Conservation (phyloP, 495 filamentous ascomycete species). For the Lasiosphaeria miniovina region DNA sequence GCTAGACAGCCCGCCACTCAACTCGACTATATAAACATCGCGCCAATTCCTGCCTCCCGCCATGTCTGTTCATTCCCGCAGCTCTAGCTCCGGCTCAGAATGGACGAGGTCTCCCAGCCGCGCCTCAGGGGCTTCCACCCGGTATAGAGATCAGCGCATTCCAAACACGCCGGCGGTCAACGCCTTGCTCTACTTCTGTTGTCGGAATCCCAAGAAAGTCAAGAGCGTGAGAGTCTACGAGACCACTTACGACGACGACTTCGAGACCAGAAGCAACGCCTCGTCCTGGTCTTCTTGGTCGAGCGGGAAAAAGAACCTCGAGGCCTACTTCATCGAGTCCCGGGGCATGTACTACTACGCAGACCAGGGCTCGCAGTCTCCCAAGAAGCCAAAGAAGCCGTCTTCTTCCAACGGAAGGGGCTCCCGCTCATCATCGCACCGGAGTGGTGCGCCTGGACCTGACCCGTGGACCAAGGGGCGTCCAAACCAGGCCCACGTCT, state of each 20-base stretch:
- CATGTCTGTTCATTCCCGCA: slow-evolving; percentile 11
- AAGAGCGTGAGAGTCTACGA: slow-evolving; percentile 25
- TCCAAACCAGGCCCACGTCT: slow-evolving; percentile 3
- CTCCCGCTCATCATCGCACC: slow-evolving; percentile 7
- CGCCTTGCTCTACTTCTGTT: slow-evolving; percentile 23
- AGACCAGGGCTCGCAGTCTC: slow-evolving; percentile 4
- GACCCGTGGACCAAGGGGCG: slow-evolving; percentile 8
- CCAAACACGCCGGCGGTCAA: slow-evolving; percentile 24
- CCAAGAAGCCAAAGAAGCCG: slow-evolving; percentile 2
- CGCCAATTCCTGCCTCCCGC: not conserved
- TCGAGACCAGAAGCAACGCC: slow-evolving; percentile 21
- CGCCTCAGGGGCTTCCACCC: slow-evolving; percentile 9
- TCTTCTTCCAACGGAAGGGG: not conserved
- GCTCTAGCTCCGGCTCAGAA: slow-evolving; percentile 1
- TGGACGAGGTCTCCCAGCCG: slow-evolving; percentile 9
- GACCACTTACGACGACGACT: slow-evolving; percentile 19
- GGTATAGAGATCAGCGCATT: slow-evolving; percentile 14
- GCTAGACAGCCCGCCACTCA: no score
- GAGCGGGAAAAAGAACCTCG: slow-evolving; percentile 8
- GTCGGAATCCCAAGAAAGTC: slow-evolving; percentile 24
- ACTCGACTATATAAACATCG: not conserved
- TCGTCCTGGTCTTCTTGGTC: slow-evolving; percentile 20
- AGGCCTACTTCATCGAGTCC: slow-evolving; percentile 21
- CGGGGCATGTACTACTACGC: slow-evolving; percentile 12
- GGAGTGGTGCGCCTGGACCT: not conserved